phyloP scores from a whole-genome alignment of 1,139 yeast genomes.

The Geotrichum histeridarum region DNA sequence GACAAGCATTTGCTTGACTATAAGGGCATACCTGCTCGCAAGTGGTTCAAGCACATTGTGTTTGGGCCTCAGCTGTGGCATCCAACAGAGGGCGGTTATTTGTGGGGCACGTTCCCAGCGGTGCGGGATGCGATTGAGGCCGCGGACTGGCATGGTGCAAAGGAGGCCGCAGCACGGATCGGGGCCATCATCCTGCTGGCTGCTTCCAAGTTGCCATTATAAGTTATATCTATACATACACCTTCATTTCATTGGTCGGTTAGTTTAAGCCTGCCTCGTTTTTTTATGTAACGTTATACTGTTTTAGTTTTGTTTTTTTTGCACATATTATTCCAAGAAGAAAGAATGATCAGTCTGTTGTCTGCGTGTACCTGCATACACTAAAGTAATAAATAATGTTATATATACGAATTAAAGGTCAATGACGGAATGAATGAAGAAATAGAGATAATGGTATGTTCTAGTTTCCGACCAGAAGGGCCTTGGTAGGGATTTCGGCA shows the following conservation, averaged over 20 bases:
- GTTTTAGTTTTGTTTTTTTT: not conserved
- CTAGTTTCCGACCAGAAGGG: not conserved
- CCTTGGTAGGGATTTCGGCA: slow-evolving; percentile 37
- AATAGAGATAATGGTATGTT: not conserved
- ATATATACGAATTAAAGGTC: not conserved
- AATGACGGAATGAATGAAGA: not conserved
- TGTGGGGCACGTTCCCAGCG: slow-evolving; percentile 70
- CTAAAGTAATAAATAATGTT: not conserved
- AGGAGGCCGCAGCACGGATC: slow-evolving; percentile 28
- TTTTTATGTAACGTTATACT: not conserved
- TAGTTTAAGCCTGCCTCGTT: too few species aligned
- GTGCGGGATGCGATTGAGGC: slow-evolving; percentile 58
- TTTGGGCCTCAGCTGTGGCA: slow-evolving; percentile 66
- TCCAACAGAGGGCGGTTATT: slow-evolving; percentile 44
- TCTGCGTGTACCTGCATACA: too few species aligned
- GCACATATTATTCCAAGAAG: not conserved
- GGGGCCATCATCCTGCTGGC: slow-evolving; percentile 17
- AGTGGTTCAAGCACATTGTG: slow-evolving; percentile 63
- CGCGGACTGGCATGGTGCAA: slow-evolving; percentile 52
- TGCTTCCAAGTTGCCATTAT: slow-evolving; percentile 9
- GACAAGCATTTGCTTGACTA: slow-evolving; percentile 51
- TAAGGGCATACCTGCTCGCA: slow-evolving; percentile 49
- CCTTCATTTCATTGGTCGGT: too few species aligned
- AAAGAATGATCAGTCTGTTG: not conserved
- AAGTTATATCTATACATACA: too few species aligned